Evolutionary conservation across 1,284 basidiomycete genomes (phyloP).

Genomic region (Apiotrichum mycotoxinovorans): DNA sequence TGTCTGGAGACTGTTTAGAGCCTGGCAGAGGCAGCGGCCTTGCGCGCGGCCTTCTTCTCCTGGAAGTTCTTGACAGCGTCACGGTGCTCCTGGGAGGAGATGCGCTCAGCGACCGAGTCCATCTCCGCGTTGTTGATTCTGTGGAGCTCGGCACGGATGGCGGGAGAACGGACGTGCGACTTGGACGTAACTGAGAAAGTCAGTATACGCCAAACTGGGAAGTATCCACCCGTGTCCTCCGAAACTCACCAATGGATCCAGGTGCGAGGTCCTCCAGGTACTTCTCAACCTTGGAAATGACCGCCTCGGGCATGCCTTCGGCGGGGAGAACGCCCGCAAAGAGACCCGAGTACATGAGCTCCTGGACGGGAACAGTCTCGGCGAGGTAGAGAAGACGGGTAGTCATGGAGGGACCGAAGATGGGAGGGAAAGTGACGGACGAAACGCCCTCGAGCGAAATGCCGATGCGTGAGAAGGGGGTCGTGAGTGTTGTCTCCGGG

Average conservation of each 20-base stretch:
- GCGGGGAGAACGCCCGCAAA: constrained; percentile 10
- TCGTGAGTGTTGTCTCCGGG: constrained; percentile 16
- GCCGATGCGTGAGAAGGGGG: constrained; percentile 22
- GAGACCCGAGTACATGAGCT: constrained; percentile 12
- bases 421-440: constrained; percentile 17
- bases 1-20: too few relatives aligned
- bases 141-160: constrained; percentile 5
- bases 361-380: constrained; percentile 14
- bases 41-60: constrained; percentile 8
- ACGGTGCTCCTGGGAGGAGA: constrained; percentile 10
- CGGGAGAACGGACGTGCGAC: constrained; percentile 8
- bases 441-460: constrained; percentile 19
- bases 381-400: constrained; percentile 18
- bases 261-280: constrained; percentile 15
- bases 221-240: too few relatives aligned
- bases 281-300: constrained; percentile 4
- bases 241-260: constrained; percentile 9
- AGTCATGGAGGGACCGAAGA: constrained; percentile 15
- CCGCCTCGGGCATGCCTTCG: constrained; percentile 7
- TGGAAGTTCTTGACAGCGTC: constrained; percentile 13
- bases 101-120: constrained; percentile 8
- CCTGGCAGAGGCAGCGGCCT: constrained; percentile 4
- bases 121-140: constrained; percentile 17
- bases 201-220: neutral
- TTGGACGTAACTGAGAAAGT: constrained; percentile 13